Base-by-base conservation (phyloP, 768 basidiomycete species). In the Serendipita vermifera region DNA sequence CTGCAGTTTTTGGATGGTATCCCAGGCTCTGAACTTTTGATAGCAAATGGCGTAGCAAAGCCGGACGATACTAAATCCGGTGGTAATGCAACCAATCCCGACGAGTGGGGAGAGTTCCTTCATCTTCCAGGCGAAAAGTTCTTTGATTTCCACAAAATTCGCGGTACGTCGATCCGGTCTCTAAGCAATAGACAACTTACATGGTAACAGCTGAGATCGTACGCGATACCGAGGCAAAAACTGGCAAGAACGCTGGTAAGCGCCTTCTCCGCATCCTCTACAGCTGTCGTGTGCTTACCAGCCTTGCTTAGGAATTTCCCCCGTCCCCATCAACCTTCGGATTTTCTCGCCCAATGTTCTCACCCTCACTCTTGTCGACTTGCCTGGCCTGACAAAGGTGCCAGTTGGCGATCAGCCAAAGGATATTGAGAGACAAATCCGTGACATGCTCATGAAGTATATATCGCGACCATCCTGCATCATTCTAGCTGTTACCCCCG, bases 51-150 rank as follows among this genome's bases (percentile, higher is more conserved):
- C 38, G 15, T 36, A 64, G 62, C 58, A 66, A 72, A 74, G 70
- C 58, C 63, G 59, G 77, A 74, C 24, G 68, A 71, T 51, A 77
- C 77, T 53, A 73, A 76, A 62, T 73, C 74, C 9, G 66, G 70
- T 29, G 87, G 87, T 71, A 82, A 84, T 59, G 74, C 79, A 27
- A 88, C 85, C 69, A 98, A 98, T 67, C 75, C 82, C 56, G 82
- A 96, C 63, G 96, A 98, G 70, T 99, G 96, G 96, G 96, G 94
- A 63, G 96, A 99, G 71, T 99, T 99, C 77, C 75, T 97, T 29
- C 91, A 92, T 64, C 78, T 97, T 35, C 96, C 94, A 0, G 87
- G 87, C 58, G 87, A 98, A 73, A 99, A 98, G 72, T 93, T 98
- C 71, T 89, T 84, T 68, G 94, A 99, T 73, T 99, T 99, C 72